Evolutionary conservation across 2,329 filamentous ascomycete genomes (phyloP).

Genomic region (Raffaelea albimanens): DNA sequence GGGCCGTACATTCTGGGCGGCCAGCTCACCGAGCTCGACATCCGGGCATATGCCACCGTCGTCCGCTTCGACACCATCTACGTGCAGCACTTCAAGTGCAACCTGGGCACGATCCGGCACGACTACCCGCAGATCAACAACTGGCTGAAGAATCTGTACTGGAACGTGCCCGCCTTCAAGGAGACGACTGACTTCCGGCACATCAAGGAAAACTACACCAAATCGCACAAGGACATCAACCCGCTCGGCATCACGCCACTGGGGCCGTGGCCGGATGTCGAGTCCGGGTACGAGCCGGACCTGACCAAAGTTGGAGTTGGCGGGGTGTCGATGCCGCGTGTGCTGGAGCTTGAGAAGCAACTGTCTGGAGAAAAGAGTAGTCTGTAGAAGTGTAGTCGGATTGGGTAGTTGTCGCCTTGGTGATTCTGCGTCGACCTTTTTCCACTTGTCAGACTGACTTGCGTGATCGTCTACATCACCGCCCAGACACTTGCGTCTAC

Average conservation of each 20-base stretch:
- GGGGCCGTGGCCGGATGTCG: constrained; percentile 50
- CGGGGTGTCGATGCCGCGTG: constrained; percentile 31
- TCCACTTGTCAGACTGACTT: too few species aligned
- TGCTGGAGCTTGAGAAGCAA: constrained; percentile 22
- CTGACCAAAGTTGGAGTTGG: constrained; percentile 38
- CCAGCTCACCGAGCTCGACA: constrained; percentile 48
- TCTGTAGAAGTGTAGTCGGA: too few species aligned
- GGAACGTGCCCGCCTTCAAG: constrained; percentile 41
- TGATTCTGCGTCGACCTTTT: too few species aligned
- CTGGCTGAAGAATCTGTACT: constrained; percentile 52
- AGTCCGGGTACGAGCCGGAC: constrained; percentile 39
- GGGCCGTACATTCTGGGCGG: constrained; percentile 47
- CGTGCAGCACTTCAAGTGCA: constrained; percentile 59
- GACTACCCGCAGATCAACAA: constrained; percentile 52
- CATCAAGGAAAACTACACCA: constrained; percentile 57
- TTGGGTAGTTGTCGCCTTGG: too few species aligned
- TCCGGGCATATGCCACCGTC: constrained; percentile 46
- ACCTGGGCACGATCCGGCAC: constrained; percentile 49
- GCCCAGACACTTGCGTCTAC: too few species aligned
- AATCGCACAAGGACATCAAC: constrained; percentile 50
- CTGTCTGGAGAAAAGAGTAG: too few species aligned
- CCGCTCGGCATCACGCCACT: constrained; percentile 52
- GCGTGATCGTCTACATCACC: too few species aligned
- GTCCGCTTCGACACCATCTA: constrained; percentile 54
- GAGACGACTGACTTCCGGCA: constrained; percentile 56